Evolutionary conservation across 805 yeast genomes (phyloP), one percentile per base, ranked within the genome.

Genomic region (Yarrowia porcina): DNA sequence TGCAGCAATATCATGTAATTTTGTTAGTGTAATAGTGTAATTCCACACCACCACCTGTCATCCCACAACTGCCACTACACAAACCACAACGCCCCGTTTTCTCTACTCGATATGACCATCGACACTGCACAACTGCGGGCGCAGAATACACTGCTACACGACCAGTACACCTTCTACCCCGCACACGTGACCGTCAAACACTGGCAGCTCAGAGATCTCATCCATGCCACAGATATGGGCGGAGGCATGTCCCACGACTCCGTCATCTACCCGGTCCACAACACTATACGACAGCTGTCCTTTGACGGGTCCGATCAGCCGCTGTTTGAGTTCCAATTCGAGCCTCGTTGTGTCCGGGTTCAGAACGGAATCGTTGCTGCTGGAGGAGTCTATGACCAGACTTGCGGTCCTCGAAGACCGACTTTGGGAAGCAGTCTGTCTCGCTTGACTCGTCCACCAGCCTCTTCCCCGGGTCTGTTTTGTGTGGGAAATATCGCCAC

Each of bases 191-290:
- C 63, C 25, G 36, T 59, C 54, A 59, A 59, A 28, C 87, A 90
- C 75, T 90, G 96, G 96, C 97, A 90, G 72, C 77, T 90, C 32
- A 78, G 96, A 36, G 93, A 90, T 70, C 78, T 90, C 69, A 76
- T 90, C 6, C 82, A 84, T 66, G 80, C 78, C 17, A 72, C 86
- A 63, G 65, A 69, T 52, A 30, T 41, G 49, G 61, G 49, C 6
- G 12, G 25, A 9, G 64, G 72, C 23, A 17, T 13, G 23, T 63
- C 73, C 79, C 65, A 70, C 80, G 65, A 77, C 78, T 45, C 52
- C 44, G 75, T 88, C 9, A 79, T 81, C 63, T 89, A 85, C 71
- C 86, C 91, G 0, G 77, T 76, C 64, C 83, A 83, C 42, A 83
- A 83, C 64, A 70, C 79, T 21, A 79, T 89, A 32, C 78, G 80